Evolutionary conservation across 2,329 filamentous ascomycete species (phyloP).

Genomic region (Herpomyces periplanetae): DNA sequence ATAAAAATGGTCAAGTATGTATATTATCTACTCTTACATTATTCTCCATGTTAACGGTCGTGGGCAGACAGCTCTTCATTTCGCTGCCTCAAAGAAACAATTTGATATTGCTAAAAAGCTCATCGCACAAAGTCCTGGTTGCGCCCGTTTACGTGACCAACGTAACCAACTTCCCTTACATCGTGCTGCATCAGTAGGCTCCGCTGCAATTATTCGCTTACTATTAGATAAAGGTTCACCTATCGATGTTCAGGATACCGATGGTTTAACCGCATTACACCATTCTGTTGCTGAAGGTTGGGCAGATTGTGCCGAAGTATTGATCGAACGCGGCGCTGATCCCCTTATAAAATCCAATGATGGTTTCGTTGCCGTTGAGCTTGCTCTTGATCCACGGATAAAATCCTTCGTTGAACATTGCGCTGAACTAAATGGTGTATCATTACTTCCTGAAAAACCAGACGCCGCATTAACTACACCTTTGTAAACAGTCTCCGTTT

Average conservation of each 20-base stretch:
- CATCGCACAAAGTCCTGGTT: conserved; percentile 33
- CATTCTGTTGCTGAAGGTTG: conserved; percentile 12
- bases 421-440: conserved; percentile 5
- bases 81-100: conserved; percentile 60
- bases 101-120: conserved; percentile 39
- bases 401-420: too few relatives aligned
- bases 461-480: too few relatives aligned
- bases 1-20: conserved; percentile 20
- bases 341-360: conserved; percentile 23
- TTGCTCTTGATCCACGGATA: conserved; percentile 6
- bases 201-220: conserved; percentile 44
- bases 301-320: conserved; percentile 20
- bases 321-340: conserved; percentile 36
- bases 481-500: too few relatives aligned
- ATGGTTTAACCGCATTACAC: conserved; percentile 60
- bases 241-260: conserved; percentile 37
- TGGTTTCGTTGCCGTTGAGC: conserved; percentile 4
- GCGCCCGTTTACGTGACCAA: conserved; percentile 38
- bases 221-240: conserved; percentile 39
- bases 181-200: conserved; percentile 58
- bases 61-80: conserved; percentile 42
- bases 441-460: conserved; percentile 4
- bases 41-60: conserved; percentile 1
- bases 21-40: conserved; percentile 1
- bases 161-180: conserved; percentile 69